Base-by-base conservation (phyloP, 345 rosid genomes). In the Euclidium syriacum region DNA sequence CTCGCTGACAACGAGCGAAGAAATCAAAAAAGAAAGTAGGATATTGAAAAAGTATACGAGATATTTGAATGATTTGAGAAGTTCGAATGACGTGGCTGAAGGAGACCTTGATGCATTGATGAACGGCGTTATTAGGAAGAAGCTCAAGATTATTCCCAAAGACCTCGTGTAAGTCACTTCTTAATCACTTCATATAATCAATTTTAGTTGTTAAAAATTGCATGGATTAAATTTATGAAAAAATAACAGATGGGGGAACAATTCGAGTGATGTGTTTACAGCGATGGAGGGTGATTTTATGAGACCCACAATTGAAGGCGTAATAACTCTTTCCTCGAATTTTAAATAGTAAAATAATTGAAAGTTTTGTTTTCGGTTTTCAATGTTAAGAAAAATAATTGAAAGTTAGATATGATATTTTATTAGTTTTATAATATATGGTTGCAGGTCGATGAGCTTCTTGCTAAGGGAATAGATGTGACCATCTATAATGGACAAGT, bases 401-500 rank as follows among this genome's bases (percentile, higher is more conserved):
- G 18, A 57, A 62, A 24, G 41, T 57, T 47, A 27, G 32, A 39
- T 38, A 32, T 47, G 18, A 46, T 36, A 36, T 36, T 14, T 41
- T 58, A 5, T 10, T 3, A 8, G 4, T 22, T n/a, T 14, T 2
- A 14, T 33, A 22, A 59, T 55, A 1, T 7, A 1, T 33, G 23
- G 25, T 64, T 38, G 14, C 55, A 91, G 95, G 95, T 88, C 14
- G 92, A 86, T 73, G 82, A 83, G 65, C 86, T 88, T 4, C 85
- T 92, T 49, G 74, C 84, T 16, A 85, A 78, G 46, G 96, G 95
- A 8, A 70, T 86, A 43, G 79, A 82, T 67, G 95, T 89, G 30
- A 88, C 95, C 6, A 61, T 92, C 17, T 88, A 92, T 61, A 92
- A 67, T 80, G 98, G 98, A 17, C 98, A 92, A 55, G 98, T 88